Percentiles rank a stretch among this genome's conserved stretches.
Conservation (phyloP, 2,329 filamentous ascomycete genomes). For the Microdochium bolleyi region DNA sequence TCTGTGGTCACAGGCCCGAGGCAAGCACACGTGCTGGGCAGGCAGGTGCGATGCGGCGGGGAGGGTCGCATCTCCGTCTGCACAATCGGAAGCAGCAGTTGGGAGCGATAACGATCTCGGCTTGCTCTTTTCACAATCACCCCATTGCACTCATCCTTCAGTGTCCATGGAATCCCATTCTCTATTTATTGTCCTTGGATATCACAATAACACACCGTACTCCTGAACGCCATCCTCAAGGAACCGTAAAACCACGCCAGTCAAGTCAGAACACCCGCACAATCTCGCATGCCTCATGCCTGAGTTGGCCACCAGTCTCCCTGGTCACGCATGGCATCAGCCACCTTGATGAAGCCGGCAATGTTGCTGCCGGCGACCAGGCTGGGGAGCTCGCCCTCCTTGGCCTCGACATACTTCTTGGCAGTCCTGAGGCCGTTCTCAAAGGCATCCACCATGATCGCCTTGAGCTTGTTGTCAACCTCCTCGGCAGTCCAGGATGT, state of each 20-base stretch:
- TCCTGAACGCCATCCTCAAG: too few relatives aligned
- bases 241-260: not conserved
- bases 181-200: not conserved
- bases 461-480: slow-evolving; percentile 85
- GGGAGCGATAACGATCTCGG: too few relatives aligned
- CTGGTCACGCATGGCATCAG: slow-evolving; percentile 88
- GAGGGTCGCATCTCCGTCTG: too few relatives aligned
- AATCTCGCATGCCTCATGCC: not conserved
- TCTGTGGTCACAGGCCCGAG: too few relatives aligned
- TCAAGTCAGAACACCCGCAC: not conserved
- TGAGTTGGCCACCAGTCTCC: slow-evolving; percentile 72
- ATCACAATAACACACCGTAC: too few relatives aligned
- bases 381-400: slow-evolving; percentile 78
- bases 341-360: slow-evolving; percentile 96
- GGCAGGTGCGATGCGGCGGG: too few relatives aligned
- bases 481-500: slow-evolving; percentile 81
- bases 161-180: not conserved
- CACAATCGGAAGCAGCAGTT: too few relatives aligned
- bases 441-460: slow-evolving; percentile 93
- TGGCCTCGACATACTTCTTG: slow-evolving; percentile 73
- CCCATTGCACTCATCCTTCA: too few relatives aligned
- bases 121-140: too few relatives aligned
- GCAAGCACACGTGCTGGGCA: too few relatives aligned
- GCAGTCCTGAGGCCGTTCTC: slow-evolving; percentile 82
- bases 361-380: slow-evolving; percentile 94